These are phyloP conservation scores for Casuarina glauca DNA, from an alignment of 306 rosid genomes.

Conservation along the genomic window DNA sequence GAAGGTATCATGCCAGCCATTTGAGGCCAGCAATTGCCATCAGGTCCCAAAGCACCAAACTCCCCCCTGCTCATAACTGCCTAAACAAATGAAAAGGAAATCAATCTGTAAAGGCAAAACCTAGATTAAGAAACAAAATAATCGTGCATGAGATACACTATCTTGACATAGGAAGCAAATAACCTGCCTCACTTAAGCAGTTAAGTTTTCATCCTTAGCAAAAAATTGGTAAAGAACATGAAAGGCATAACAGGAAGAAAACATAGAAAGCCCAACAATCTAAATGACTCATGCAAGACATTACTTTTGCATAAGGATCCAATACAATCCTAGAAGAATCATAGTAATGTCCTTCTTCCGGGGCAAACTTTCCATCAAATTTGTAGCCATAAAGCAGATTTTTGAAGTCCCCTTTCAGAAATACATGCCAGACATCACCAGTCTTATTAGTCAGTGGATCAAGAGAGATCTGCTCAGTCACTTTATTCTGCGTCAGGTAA, in stretches of 20 bases:
- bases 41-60: constrained; percentile 68
- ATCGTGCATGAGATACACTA: neutral
- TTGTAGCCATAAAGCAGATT: constrained; percentile 83
- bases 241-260: neutral
- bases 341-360: constrained; percentile 67
- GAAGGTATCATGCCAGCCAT: constrained; percentile 87
- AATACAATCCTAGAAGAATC: constrained; percentile 64
- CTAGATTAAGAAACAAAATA: neutral
- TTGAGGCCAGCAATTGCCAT: constrained; percentile 91
- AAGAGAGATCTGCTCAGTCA: constrained; percentile 62
- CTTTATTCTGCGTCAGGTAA: constrained; percentile 62
- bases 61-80: constrained; percentile 90
- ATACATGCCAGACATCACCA: constrained; percentile 89
- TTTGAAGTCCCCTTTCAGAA: constrained; percentile 72
- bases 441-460: constrained; percentile 72
- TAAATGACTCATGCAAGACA: constrained; percentile 9
- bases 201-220: neutral
- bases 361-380: constrained; percentile 72
- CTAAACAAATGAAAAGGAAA: constrained; percentile 52
- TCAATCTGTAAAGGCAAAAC: constrained; percentile 24
- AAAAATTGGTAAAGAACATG: neutral
- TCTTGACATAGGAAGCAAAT: constrained; percentile 6
- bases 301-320: constrained; percentile 96
- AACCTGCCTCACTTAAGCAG: neutral
- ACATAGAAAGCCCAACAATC: neutral